These are phyloP conservation scores for Diaporthe aspalathi DNA, from an alignment of 2,329 filamentous ascomycete genomes.

Conservation along the genomic window DNA sequence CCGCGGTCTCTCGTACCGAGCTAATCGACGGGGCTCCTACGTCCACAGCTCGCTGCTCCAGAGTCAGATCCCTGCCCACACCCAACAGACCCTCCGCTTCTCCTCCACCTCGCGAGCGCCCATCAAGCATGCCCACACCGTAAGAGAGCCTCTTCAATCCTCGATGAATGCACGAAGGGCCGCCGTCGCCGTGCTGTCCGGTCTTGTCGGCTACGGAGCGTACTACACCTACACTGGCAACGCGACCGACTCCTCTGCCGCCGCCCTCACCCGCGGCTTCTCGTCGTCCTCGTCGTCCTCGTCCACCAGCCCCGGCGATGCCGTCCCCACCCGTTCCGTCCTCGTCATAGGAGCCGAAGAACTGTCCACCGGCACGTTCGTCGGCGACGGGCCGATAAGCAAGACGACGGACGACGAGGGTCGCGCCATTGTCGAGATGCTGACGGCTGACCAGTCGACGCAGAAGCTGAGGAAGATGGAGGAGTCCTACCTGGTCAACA, in stretches of 20 bases:
- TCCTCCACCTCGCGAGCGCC: slow-evolving; percentile 47
- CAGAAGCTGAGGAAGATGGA: slow-evolving; percentile 89
- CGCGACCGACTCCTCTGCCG: slow-evolving; percentile 50
- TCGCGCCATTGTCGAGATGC: slow-evolving; percentile 91
- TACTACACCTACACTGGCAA: slow-evolving; percentile 76
- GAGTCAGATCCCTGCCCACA: slow-evolving; percentile 41
- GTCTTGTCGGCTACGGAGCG: slow-evolving; percentile 79
- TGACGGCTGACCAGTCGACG: slow-evolving; percentile 93
- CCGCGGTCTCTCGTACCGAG: slow-evolving; percentile 54
- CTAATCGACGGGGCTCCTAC: slow-evolving; percentile 56
- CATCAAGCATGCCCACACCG: slow-evolving; percentile 48
- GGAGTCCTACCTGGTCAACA: slow-evolving; percentile 89
- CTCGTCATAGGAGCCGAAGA: slow-evolving; percentile 91
- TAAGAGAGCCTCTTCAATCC: slow-evolving; percentile 66
- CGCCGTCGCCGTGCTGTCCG: slow-evolving; percentile 74
- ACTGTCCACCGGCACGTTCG: slow-evolving; percentile 87
- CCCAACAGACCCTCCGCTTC: slow-evolving; percentile 39
- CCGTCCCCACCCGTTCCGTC: slow-evolving; percentile 71
- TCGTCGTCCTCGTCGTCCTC: slow-evolving; percentile 46
- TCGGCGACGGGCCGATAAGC: slow-evolving; percentile 85
- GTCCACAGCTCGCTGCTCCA: slow-evolving; percentile 39
- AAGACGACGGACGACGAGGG: slow-evolving; percentile 90
- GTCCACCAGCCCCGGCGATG: slow-evolving; percentile 50
- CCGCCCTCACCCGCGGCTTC: slow-evolving; percentile 55
- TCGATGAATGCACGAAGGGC: slow-evolving; percentile 82